These are phyloP conservation scores for Boletus hoseneyae DNA, from an alignment of 1,284 basidiomycete species.

Conservation along the genomic window DNA sequence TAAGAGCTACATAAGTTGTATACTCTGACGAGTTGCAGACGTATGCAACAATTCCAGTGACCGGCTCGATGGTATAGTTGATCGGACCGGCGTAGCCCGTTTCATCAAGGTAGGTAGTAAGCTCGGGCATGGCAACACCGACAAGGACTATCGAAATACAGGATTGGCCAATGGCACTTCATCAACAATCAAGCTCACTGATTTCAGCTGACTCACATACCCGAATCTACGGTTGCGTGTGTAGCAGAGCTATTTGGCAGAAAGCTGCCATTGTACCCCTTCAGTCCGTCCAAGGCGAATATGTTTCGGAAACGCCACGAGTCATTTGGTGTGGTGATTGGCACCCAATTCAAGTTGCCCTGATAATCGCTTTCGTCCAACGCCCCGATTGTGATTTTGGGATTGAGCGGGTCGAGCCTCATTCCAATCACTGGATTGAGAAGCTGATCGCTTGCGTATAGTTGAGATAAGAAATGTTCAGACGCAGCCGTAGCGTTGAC, in stretches of 20 bases:
- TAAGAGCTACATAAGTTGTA: conserved; percentile 20
- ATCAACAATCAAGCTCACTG: not conserved
- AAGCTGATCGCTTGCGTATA: conserved; percentile 18
- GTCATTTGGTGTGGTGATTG: conserved; percentile 15
- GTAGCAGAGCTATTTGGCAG: conserved; percentile 7
- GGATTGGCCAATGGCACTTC: not conserved
- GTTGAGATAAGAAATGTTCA: conserved; percentile 18
- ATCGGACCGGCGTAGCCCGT: conserved; percentile 15
- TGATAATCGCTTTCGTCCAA: conserved; percentile 24
- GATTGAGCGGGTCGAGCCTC: conserved; percentile 23
- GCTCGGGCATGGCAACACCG: conserved; percentile 1
- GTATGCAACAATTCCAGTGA: conserved; percentile 10
- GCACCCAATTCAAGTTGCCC: conserved; percentile 27
- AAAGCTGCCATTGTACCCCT: conserved; percentile 18
- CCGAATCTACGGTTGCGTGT: conserved; percentile 9
- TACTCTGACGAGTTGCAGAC: conserved; percentile 21
- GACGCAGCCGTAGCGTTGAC: conserved; percentile 18
- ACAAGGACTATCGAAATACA: conserved; percentile 6
- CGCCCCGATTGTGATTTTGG: conserved; percentile 28
- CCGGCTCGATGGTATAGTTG: conserved; percentile 7
- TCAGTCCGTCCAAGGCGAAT: conserved; percentile 14
- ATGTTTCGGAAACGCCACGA: conserved; percentile 13
- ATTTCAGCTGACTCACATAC: not conserved
- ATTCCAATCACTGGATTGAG: conserved; percentile 28
- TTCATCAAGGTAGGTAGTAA: conserved; percentile 9